Evolutionary conservation across 768 basidiomycete genomes (phyloP).

Genomic region (Collybiopsis confluens): DNA sequence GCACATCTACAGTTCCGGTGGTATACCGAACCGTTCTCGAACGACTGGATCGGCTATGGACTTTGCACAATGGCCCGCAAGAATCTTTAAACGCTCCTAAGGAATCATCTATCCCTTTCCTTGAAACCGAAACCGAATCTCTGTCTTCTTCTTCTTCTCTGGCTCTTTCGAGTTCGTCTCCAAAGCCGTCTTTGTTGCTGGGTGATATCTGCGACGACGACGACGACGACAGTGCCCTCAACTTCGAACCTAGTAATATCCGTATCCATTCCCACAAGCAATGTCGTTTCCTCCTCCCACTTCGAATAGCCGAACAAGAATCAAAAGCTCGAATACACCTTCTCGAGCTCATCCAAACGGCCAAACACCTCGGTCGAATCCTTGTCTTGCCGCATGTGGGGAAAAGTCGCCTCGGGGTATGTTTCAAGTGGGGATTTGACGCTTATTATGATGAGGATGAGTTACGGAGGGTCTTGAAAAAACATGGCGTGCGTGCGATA

Average conservation of each 20-base stretch:
- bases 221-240: neutral
- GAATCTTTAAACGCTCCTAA: neutral
- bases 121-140: conserved; percentile 13
- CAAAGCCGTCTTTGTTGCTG: neutral
- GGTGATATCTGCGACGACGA: neutral
- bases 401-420: conserved; percentile 48
- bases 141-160: conserved; percentile 20
- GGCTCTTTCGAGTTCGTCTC: too few species aligned
- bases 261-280: conserved; percentile 21
- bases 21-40: conserved; percentile 24
- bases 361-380: conserved; percentile 45
- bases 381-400: conserved; percentile 61
- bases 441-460: conserved; percentile 43
- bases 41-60: conserved; percentile 19
- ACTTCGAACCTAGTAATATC: conserved; percentile 8
- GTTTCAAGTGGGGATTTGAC: conserved; percentile 43
- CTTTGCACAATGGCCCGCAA: neutral
- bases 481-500: conserved; percentile 1
- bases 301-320: conserved; percentile 52
- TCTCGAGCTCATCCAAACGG: conserved; percentile 46
- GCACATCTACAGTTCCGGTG: conserved; percentile 10
- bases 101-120: conserved; percentile 9
- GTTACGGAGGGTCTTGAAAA: conserved; percentile 11
- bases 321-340: conserved; percentile 55
- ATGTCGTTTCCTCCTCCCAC: conserved; percentile 46